phyloP scores from a whole-genome alignment of 106 monocot genomes.

The Dendrobium chrysotoxum region DNA sequence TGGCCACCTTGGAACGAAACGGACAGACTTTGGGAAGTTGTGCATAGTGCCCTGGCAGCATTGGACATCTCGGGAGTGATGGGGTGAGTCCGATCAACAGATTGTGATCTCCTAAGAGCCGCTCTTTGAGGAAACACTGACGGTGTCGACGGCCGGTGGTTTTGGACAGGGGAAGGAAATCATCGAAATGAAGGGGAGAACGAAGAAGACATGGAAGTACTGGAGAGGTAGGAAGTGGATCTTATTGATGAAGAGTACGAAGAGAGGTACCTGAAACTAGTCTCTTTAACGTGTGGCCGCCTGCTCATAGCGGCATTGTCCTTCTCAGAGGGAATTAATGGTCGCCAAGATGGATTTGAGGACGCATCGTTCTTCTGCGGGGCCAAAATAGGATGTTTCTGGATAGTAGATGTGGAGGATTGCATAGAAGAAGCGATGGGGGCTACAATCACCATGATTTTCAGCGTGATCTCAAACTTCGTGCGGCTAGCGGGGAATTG shows the following conservation, averaged over 20 bases:
- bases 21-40: conserved; percentile 49
- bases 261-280: conserved; percentile 29
- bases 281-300: conserved; percentile 21
- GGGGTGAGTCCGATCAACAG: conserved; percentile 20
- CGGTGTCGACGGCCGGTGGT: conserved; percentile 3
- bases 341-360: conserved; percentile 14
- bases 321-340: conserved; percentile 40
- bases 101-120: conserved; percentile 24
- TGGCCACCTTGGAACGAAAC: conserved; percentile 70
- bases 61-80: conserved; percentile 5
- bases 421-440: not conserved
- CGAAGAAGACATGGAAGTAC: conserved; percentile 27
- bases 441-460: conserved; percentile 1
- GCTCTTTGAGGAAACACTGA: conserved; percentile 9
- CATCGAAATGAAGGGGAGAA: conserved; percentile 19
- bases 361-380: not conserved
- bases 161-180: conserved; percentile 21
- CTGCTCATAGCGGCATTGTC: conserved; percentile 29
- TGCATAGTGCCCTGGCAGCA: conserved; percentile 21
- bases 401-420: not conserved
- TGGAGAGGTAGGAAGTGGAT: conserved; percentile 17
- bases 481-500: too few species aligned
- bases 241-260: conserved; percentile 10
- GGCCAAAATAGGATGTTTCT: not conserved
- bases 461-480: not conserved